phyloP scores from a whole-genome alignment of 306 rosid species.

The Ochetophila trinervis region DNA sequence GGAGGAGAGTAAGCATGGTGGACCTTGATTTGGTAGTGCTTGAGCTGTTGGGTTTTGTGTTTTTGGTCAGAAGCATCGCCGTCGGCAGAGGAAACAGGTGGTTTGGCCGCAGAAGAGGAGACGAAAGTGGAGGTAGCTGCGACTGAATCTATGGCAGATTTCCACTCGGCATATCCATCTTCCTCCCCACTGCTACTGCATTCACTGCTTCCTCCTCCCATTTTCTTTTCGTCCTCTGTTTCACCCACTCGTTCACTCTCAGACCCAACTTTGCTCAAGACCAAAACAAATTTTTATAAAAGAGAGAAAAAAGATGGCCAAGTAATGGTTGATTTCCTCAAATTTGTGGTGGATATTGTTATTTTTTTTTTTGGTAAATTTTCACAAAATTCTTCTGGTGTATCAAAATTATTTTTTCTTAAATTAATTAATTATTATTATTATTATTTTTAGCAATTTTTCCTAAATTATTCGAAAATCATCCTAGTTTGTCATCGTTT shows the following conservation, averaged over 20 bases:
- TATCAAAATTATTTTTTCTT: no score
- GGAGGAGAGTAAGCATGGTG: background rate
- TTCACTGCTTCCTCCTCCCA: conserved; percentile 39
- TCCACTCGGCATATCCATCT: conserved; percentile 84
- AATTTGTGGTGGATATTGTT: no score
- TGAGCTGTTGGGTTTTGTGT: conserved; percentile 43
- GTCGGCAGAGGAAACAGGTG: background rate
- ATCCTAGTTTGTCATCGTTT: no score
- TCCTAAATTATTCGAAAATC: no score
- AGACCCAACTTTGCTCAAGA: no score
- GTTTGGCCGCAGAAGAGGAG: conserved; percentile 30
- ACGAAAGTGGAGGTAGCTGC: conserved; percentile 42
- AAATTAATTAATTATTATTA: no score
- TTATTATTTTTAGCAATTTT: no score
- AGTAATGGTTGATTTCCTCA: no score
- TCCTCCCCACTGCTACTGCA: conserved; percentile 68
- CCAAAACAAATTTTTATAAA: no score
- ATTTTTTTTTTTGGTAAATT: no score
- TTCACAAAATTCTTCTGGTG: no score
- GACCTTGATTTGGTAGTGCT: conserved; percentile 90
- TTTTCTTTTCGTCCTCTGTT: conserved; percentile 13
- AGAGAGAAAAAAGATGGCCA: no score
- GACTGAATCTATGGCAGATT: conserved; percentile 61
- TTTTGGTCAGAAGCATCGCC: conserved; percentile 36
- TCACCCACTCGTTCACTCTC: background rate